A percentile compares a stretch with the other conserved stretches of the same genome.
phyloP scores from a whole-genome alignment of 768 basidiomycete species.

The Mycena indigotica region DNA sequence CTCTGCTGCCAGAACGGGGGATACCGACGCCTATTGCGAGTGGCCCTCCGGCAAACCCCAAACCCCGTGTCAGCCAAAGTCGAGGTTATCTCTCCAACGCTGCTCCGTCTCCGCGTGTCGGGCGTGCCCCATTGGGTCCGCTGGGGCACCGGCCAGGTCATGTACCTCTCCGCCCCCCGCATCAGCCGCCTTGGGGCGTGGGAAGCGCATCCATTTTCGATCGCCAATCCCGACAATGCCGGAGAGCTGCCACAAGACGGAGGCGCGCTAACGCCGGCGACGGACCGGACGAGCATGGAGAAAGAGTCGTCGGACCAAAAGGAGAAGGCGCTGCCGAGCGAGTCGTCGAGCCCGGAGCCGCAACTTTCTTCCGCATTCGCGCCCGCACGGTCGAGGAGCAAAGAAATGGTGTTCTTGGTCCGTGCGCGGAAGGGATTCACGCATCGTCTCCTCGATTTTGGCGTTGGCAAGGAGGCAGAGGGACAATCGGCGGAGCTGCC shows the following conservation, averaged over 20 bases:
- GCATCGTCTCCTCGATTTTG: constrained; percentile 42
- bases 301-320: neutral
- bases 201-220: constrained; percentile 66
- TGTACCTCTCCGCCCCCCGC: constrained; percentile 51
- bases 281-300: constrained; percentile 3
- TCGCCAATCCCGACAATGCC: constrained; percentile 43
- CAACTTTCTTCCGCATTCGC: neutral
- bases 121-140: constrained; percentile 41
- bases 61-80: constrained; percentile 38
- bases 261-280: neutral
- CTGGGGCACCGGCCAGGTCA: constrained; percentile 56
- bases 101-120: constrained; percentile 53
- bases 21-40: constrained; percentile 30
- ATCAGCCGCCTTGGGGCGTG: constrained; percentile 43
- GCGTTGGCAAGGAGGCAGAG: constrained; percentile 18
- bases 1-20: constrained; percentile 46
- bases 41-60: constrained; percentile 23
- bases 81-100: constrained; percentile 46
- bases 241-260: neutral
- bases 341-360: neutral
- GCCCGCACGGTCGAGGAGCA: too few species aligned
- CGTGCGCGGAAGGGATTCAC: constrained; percentile 65
- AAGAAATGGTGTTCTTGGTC: constrained; percentile 59
- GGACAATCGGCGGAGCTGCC: constrained; percentile 38
- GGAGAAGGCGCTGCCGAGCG: neutral